These are phyloP conservation scores for Suillus subaureus DNA, from an alignment of 768 basidiomycete genomes.

Conservation along the genomic window DNA sequence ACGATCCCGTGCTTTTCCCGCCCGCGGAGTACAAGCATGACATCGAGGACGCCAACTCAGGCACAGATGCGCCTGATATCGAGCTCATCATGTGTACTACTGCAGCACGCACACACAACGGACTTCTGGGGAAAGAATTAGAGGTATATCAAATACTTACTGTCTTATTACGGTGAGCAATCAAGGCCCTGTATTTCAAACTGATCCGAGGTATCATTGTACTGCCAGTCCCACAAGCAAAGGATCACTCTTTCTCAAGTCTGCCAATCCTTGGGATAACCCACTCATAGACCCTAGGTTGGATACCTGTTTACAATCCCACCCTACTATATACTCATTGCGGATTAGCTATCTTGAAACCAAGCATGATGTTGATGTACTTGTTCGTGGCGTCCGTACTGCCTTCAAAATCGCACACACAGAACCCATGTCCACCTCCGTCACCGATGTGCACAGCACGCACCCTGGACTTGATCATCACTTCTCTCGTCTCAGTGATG, in stretches of 20 bases:
- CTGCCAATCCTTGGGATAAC: constrained; percentile 40
- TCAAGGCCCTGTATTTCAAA: background rate
- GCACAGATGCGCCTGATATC: constrained; percentile 15
- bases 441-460: constrained; percentile 35
- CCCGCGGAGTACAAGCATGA: background rate
- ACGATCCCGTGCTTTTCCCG: constrained; percentile 18
- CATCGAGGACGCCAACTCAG: constrained; percentile 13
- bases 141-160: constrained; percentile 23
- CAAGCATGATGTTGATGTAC: constrained; percentile 39
- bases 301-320: constrained; percentile 7
- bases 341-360: constrained; percentile 43
- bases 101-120: background rate
- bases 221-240: constrained; percentile 45
- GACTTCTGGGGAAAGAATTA: background rate
- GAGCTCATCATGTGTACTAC: constrained; percentile 11
- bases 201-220: background rate
- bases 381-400: constrained; percentile 43
- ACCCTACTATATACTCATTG: background rate
- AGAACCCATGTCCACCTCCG: constrained; percentile 36
- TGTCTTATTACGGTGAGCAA: constrained; percentile 28
- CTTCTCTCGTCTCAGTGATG: constrained; percentile 34
- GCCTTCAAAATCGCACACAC: constrained; percentile 41
- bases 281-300: constrained; percentile 48
- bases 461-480: constrained; percentile 41
- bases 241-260: constrained; percentile 42